Conservation (phyloP, 768 basidiomycete genomes). For the Dacryopinax primogenitus region DNA sequence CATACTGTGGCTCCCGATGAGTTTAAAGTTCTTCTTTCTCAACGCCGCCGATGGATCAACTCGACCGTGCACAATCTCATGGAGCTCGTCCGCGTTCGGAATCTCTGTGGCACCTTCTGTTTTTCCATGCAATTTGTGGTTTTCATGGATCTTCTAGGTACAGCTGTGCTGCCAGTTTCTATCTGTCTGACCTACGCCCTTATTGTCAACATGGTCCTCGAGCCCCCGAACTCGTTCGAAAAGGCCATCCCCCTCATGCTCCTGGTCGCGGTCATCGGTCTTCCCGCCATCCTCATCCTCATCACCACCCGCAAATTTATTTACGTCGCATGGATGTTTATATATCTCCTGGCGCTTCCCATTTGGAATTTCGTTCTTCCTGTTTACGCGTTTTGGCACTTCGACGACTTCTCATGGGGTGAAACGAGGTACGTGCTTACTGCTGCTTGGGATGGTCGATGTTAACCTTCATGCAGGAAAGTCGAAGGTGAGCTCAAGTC, state of each 20-base stretch:
- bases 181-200: conserved; percentile 82
- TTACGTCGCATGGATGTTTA: conserved; percentile 96
- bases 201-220: conserved; percentile 64
- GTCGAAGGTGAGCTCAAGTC: conserved; percentile 83
- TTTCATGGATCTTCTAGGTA: conserved; percentile 89
- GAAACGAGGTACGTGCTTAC: conserved; percentile 65
- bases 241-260: conserved; percentile 90
- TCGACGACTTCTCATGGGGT: conserved; percentile 99
- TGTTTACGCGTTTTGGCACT: conserved; percentile 96
- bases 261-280: conserved; percentile 78
- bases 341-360: conserved; percentile 83
- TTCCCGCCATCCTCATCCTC: conserved; percentile 83
- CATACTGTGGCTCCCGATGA: conserved; percentile 94
- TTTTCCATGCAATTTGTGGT: conserved; percentile 99
- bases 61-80: conserved; percentile 98
- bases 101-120: conserved; percentile 97
- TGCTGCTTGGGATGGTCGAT: conserved; percentile 4
- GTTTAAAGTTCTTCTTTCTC: conserved; percentile 82
- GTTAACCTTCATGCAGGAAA: conserved; percentile 43
- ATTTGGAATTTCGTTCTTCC: conserved; percentile 94
- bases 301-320: conserved; percentile 90
- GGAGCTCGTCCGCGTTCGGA: conserved; percentile 93
- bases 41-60: conserved; percentile 98
- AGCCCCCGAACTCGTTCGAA: conserved; percentile 71
- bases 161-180: conserved; percentile 85